Evolutionary conservation across 768 basidiomycete genomes (phyloP).

Genomic region (Lactarius indigo): DNA sequence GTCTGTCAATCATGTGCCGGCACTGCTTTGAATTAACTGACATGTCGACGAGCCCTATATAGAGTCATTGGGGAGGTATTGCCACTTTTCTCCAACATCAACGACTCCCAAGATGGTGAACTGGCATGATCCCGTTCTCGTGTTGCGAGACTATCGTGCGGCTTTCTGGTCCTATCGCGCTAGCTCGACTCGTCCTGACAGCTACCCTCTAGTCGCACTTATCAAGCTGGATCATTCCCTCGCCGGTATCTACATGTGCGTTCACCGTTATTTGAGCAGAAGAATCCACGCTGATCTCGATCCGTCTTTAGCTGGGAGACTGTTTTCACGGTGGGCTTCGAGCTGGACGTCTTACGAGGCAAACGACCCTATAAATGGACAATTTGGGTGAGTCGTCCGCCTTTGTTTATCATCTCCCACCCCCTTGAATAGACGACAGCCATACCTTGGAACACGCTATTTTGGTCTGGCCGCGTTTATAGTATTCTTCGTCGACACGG

Average conservation of each 20-base stretch:
- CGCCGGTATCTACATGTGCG: background rate
- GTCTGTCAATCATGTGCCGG: background rate
- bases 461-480: background rate
- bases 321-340: background rate
- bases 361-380: constrained; percentile 11
- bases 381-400: background rate
- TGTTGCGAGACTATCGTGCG: constrained; percentile 10
- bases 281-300: background rate
- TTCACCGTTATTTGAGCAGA: background rate
- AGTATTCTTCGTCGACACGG: background rate
- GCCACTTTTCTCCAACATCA: background rate
- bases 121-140: constrained; percentile 3
- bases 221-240: background rate
- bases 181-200: background rate
- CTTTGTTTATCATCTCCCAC: background rate
- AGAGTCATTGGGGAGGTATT: background rate
- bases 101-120: constrained; percentile 13
- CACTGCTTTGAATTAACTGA: background rate
- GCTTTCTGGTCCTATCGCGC: background rate
- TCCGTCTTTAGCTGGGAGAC: background rate
- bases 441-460: constrained; percentile 18
- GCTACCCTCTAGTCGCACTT: background rate
- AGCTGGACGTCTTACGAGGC: constrained; percentile 3
- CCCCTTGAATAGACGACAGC: background rate
- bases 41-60: background rate